Evolutionary conservation across 352 stramenopile species (phyloP), one percentile per base, ranked within the genome.

Genomic region (Phytophthora syringae): DNA sequence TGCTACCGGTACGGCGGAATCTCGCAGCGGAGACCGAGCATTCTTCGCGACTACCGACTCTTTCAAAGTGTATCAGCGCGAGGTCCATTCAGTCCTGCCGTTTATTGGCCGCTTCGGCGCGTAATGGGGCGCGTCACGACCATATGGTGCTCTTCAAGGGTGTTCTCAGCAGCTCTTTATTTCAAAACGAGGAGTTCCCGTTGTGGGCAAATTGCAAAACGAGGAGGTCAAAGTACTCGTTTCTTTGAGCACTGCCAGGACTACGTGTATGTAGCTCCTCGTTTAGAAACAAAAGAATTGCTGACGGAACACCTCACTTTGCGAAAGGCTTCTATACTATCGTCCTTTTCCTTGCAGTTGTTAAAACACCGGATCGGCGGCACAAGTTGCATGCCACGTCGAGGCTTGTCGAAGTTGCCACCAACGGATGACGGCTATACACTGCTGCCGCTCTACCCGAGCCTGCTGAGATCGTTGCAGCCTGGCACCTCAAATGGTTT

Each of bases 91-190:
- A 65, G n/a, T 48, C 57, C 51, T 57, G 39, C 20, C 47, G 13
- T 13, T 53, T 53, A 65, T 65, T 65, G 57, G 57, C 57, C 59
- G 15, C 36, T 21, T 16, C 2, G n/a, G 7, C 39, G 39, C 39
- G 39, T 45, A 45, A 45, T 9, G 39, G n/a, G 15, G 39, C 39
- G 39, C 60, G 60, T 67, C 60, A 67, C 24, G 44, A 18, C 49
- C 59, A 61, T 44, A 44, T 67, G 59, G 28, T 56, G 40, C 50
- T 60, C 50, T 66, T 66, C 49, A 60, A 66, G 34, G 32, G 24
- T n/a, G n/a, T n/a, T n/a, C n/a, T n/a, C n/a, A n/a, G n/a, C n/a
- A n/a, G n/a, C n/a, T 58, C 56, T 27, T 48, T 28, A 43, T 34
- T 42, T 52, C 27, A n/a, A n/a, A n/a, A n/a, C n/a, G n/a, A n/a